Base-by-base conservation (phyloP, 495 filamentous ascomycete species). In the Aspergillus carlsbadensis region DNA sequence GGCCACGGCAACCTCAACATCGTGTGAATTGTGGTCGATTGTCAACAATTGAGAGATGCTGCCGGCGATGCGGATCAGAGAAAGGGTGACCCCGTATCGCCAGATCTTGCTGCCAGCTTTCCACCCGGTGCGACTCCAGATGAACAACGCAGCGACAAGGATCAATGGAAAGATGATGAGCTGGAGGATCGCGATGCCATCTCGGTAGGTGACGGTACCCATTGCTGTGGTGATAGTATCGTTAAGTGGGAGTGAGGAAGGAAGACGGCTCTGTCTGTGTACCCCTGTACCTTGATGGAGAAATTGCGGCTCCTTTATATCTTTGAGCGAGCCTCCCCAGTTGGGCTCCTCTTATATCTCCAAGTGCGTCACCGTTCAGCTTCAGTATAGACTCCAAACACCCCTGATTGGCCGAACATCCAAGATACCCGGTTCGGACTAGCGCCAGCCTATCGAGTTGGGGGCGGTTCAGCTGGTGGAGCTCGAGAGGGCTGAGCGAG, bases 141-240 rank as follows among this genome's bases (percentile, higher is more conserved):
- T 64, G 36, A 65, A 61, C 15, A 70, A 2, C 0, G 57, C 53
- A 18, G 53, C 52, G 33, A 56, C 55, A 26, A 68, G 52, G 8
- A 70, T 47, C 2, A 66, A 50, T 0, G 68, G 65, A 21, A 67
- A 70, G 6, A 65, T 21, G 49, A 68, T 62, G 39, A 70, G 61
- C 35, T 70, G 68, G 1, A 70, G 61, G 41, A 70, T 66, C 20
- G 65, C 68, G 17, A 70, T 66, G 22, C 68, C 65, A 35, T 65
- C 60, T 10, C 45, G 14, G 36, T 70, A 66, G 31, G 33, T 58
- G 1, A 70, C 56, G 7, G 35, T 36, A n/a, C 14, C 37, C 37
- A 41, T 41, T 11, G 35, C 17, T 10, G 14, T 17, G 37, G 6
- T 41, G n/a, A 18, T 15, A 17, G n/a, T 29, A 4, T 29, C 8